Evolutionary conservation across 345 rosid species (phyloP).

Genomic region (rapeseed (Brassica napus)): Da-Ae NC_063448.1:47764501-47765000

Average conservation of each 20-base stretch:
- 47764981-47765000: conserved; percentile 79
- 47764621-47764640: background rate
- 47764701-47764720: background rate
- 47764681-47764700: background rate
- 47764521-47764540: conserved; percentile 59
- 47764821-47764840: background rate
- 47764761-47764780: background rate
- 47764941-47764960: background rate
- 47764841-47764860: background rate
- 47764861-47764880: no score
- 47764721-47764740: background rate
- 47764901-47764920: background rate
- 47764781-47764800: background rate
- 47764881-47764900: background rate
- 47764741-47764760: background rate
- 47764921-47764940: background rate
- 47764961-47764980: conserved; percentile 24
- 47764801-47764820: background rate
- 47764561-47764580: background rate
- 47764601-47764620: background rate
- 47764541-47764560: background rate
- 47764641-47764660: background rate
- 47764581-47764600: background rate
- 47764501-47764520: conserved; percentile 67
- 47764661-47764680: background rate